Evolutionary conservation across 1,139 yeast genomes (phyloP).

Genomic region (Ogataea hybrid): DNA sequence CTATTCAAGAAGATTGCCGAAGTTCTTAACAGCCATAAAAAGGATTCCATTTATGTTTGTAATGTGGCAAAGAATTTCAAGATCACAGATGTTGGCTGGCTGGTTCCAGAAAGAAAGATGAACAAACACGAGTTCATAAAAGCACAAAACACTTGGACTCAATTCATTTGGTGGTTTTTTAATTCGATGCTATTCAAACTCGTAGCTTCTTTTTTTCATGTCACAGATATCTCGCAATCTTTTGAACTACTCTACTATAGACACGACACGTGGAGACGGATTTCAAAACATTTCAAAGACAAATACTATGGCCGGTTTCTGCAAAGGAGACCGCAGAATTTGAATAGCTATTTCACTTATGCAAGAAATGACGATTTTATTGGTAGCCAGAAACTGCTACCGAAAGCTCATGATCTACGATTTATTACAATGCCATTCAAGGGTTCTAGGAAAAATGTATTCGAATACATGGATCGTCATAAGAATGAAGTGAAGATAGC

Average conservation of each 20-base stretch:
- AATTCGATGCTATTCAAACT: conserved; percentile 45
- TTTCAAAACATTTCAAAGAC: conserved; percentile 42
- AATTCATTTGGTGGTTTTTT: conserved; percentile 61
- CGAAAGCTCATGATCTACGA: conserved; percentile 56
- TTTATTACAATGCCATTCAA: conserved; percentile 55
- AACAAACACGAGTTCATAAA: conserved; percentile 40
- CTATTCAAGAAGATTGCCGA: conserved; percentile 39
- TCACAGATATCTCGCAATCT: conserved; percentile 53
- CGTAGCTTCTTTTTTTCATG: conserved; percentile 60
- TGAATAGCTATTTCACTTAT: conserved; percentile 26
- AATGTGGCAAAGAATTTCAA: conserved; percentile 35
- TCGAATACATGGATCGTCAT: conserved; percentile 31
- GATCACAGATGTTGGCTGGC: conserved; percentile 47
- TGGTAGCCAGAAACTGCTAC: conserved; percentile 42
- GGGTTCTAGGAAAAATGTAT: conserved; percentile 30
- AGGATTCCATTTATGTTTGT: conserved; percentile 32
- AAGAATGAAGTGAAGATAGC: conserved; percentile 38
- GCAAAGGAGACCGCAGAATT: conserved; percentile 14
- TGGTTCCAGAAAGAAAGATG: conserved; percentile 33
- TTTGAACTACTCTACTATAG: conserved; percentile 49
- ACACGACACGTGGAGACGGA: conserved; percentile 55
- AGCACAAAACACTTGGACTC: conserved; percentile 36
- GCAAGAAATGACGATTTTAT: conserved; percentile 24
- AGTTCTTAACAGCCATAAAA: conserved; percentile 40
- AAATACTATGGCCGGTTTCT: conserved; percentile 39